phyloP scores from a whole-genome alignment of 345 rosid genomes.

The Salix purpurea region DNA sequence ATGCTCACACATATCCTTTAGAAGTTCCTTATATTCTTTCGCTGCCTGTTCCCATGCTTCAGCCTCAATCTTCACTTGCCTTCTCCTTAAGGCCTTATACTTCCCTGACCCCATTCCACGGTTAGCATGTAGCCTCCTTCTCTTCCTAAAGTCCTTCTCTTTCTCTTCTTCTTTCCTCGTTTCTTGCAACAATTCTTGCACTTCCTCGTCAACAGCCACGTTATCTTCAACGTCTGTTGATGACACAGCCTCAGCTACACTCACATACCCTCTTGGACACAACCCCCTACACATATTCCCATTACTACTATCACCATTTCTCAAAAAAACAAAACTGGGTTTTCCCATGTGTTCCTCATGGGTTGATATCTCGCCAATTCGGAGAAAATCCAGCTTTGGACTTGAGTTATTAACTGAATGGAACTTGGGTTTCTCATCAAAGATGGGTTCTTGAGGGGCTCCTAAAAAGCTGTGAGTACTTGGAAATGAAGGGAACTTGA shows the following conservation, averaged over 20 bases:
- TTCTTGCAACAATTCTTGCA: constrained; percentile 57
- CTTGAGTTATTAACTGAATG: constrained; percentile 15
- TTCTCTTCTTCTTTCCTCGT: constrained; percentile 53
- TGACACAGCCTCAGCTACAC: constrained; percentile 78
- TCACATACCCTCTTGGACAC: constrained; percentile 49
- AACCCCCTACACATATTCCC: constrained; percentile 30
- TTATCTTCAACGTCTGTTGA: constrained; percentile 81
- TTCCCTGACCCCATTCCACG: constrained; percentile 40
- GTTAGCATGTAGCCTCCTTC: constrained; percentile 17
- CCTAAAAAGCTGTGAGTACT: constrained; percentile 34
- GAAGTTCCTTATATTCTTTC: constrained; percentile 71
- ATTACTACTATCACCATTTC: constrained; percentile 17
- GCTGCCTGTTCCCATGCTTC: constrained; percentile 95
- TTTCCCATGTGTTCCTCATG: constrained; percentile 32
- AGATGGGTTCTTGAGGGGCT: constrained; percentile 27
- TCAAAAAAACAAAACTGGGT: constrained; percentile 26
- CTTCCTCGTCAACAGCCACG: constrained; percentile 50
- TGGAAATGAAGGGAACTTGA: constrained; percentile 18
- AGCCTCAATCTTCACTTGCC: constrained; percentile 88
- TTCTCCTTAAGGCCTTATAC: constrained; percentile 46
- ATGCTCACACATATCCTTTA: constrained; percentile 85
- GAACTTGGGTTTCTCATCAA: constrained; percentile 16
- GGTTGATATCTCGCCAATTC: constrained; percentile 29
- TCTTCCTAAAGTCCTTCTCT: constrained; percentile 23
- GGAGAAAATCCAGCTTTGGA: constrained; percentile 23